phyloP scores from a whole-genome alignment of 495 filamentous ascomycete genomes.

The Chaetomium cochliodes region DNA sequence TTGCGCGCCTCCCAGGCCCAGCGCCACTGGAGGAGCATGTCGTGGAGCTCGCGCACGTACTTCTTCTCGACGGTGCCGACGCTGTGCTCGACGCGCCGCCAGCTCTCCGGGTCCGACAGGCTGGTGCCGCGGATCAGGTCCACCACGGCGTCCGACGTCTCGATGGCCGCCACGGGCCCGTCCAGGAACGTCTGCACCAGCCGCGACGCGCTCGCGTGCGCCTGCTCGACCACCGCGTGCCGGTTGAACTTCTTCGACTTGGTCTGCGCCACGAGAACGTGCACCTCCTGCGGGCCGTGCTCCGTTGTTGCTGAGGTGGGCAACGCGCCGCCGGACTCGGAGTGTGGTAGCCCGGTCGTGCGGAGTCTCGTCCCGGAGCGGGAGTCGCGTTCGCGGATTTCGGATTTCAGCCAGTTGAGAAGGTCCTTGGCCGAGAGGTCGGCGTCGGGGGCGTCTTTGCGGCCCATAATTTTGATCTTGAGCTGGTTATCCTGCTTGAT shows the following conservation, averaged over 20 bases:
- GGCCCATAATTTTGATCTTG: conserved; percentile 71
- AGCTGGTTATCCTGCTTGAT: conserved; percentile 76
- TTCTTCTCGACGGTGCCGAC: conserved; percentile 74
- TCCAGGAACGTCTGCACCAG: conserved; percentile 64
- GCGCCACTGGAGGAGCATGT: conserved; percentile 61
- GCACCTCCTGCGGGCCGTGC: conserved; percentile 67
- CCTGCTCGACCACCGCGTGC: conserved; percentile 77
- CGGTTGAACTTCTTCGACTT: conserved; percentile 90
- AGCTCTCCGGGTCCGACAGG: conserved; percentile 79
- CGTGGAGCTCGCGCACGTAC: conserved; percentile 84
- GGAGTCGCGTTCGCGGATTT: conserved; percentile 66
- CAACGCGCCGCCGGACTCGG: conserved; percentile 21
- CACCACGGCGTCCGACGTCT: conserved; percentile 82
- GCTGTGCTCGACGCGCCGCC: conserved; percentile 77
- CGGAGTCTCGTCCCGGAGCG: conserved; percentile 39
- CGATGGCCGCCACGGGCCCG: conserved; percentile 82
- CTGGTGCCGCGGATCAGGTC: conserved; percentile 72
- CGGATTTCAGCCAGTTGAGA: conserved; percentile 73
- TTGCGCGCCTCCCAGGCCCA: conserved; percentile 58
- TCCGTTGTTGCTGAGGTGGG: neutral
- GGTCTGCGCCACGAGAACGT: conserved; percentile 74
- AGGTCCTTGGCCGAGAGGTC: conserved; percentile 76
- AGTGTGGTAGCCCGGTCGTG: conserved; percentile 19
- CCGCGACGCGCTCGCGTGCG: conserved; percentile 61
- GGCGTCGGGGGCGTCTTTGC: conserved; percentile 68